Conservation (phyloP, 441 rosid genomes). For the Aleurites moluccanus region DNA sequence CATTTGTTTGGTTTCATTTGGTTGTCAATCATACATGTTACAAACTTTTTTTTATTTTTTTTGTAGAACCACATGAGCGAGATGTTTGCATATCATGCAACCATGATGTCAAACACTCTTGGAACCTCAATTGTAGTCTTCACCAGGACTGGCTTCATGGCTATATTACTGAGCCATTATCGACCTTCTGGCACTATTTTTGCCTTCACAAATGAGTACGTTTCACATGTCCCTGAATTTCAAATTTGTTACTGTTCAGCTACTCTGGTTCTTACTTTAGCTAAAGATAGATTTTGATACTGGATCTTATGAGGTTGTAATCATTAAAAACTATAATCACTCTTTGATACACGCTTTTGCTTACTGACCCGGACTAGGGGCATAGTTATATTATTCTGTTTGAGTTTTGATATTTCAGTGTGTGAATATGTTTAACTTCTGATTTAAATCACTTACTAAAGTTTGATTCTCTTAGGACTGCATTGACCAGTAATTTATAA, state of each 20-base stretch:
- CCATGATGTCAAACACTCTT: conserved; percentile 99
- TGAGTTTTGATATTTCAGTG: neutral
- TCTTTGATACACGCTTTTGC: neutral
- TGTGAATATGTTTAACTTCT: neutral
- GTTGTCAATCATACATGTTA: conserved; percentile 18
- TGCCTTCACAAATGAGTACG: conserved; percentile 96
- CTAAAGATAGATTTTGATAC: neutral
- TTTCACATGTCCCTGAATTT: conserved; percentile 17
- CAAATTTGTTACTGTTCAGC: neutral
- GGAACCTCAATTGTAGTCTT: conserved; percentile 95
- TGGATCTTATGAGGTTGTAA: conserved; percentile 4
- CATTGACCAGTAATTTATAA: neutral
- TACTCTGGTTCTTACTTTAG: conserved; percentile 4
- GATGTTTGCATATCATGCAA: conserved; percentile 99
- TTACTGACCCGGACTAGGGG: neutral
- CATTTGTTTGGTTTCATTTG: conserved; percentile 2
- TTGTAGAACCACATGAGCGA: conserved; percentile 94
- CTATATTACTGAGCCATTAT: conserved; percentile 84
- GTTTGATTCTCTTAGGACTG: neutral
- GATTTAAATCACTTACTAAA: neutral
- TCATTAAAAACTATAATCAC: neutral
- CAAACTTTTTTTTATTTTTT: conserved; percentile 26
- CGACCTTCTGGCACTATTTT: conserved; percentile 95
- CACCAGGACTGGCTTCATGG: conserved; percentile 96
- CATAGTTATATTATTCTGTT: neutral